Evolutionary conservation across 2,329 filamentous ascomycete genomes (phyloP), one percentile per base, ranked within the genome.

Genomic region (Lanzia echinophila): DNA sequence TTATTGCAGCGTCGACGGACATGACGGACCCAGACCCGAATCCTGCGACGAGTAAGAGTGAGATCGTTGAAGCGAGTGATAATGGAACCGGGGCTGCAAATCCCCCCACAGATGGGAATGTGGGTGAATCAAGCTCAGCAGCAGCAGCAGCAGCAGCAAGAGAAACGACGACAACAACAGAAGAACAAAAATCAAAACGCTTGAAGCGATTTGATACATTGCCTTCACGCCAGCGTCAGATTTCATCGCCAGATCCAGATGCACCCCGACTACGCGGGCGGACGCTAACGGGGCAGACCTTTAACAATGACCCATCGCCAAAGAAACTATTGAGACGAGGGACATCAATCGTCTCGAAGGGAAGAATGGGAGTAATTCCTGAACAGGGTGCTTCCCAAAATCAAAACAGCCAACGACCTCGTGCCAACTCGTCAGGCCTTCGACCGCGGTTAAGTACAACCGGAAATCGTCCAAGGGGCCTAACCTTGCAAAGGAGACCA

Each of bases 131-230:
- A 11, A 48, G 28, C 15, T 32, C 36, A 17, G 28, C 17, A 13
- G 50, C 31, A 3, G 20, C 47, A 12, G 5, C 36, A 17, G 28
- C 17, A 13, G 50, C 31, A 3, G 20, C 47, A 12, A 3, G 34
- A 17, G 19, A 15, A 47, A 20, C 13, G 32, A 15, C 33, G n/a
- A 32, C 46, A 20, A 22, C 50, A 39, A 39, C 19, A 20, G 45
- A 41, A n/a, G 36, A 34, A 2, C 34, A 34, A 6, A 46, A 31
- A 17, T 8, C 12, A 41, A 53, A 42, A 19, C 50, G 44, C 3
- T 15, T 53, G 28, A 48, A 33, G 41, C 38, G 50, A 34, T 48
- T 53, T 20, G 50, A 53, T 42, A 53, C 50, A 17, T 28, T 48
- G 32, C 50, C 50, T 19, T 32, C 50, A 20, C 28, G 15, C 7